Evolutionary conservation across 1,284 basidiomycete genomes (phyloP).

Genomic region (Rhizoctonia solani): DNA sequence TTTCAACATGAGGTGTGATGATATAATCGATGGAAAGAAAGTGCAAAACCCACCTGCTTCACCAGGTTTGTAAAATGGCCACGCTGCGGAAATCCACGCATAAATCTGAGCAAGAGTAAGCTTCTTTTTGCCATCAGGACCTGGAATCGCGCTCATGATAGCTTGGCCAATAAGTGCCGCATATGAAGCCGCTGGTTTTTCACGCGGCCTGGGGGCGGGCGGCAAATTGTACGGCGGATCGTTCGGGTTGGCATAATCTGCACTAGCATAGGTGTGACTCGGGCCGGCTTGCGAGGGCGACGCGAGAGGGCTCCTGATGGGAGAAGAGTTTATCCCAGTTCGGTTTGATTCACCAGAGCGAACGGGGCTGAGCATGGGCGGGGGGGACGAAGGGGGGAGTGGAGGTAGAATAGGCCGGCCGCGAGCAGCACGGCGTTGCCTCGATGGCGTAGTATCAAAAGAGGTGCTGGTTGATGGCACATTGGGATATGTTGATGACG

Average conservation of each 20-base stretch:
- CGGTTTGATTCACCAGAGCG: slow-evolving; percentile 15
- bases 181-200: slow-evolving; percentile 85
- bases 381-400: slow-evolving; percentile 25
- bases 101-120: slow-evolving; percentile 96
- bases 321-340: slow-evolving; percentile 18
- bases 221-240: slow-evolving; percentile 76
- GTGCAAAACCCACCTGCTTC: slow-evolving; percentile 52
- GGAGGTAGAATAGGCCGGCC: slow-evolving; percentile 8
- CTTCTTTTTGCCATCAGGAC: slow-evolving; percentile 56
- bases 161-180: slow-evolving; percentile 96
- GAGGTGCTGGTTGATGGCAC: slow-evolving; percentile 29
- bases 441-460: slow-evolving; percentile 4
- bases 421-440: slow-evolving; percentile 6
- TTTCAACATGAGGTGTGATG: not conserved
- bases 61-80: slow-evolving; percentile 89
- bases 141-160: slow-evolving; percentile 74
- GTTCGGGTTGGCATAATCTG: slow-evolving; percentile 45
- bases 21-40: not conserved
- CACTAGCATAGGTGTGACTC: not conserved
- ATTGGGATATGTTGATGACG: not conserved
- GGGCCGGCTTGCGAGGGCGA: slow-evolving; percentile 6
- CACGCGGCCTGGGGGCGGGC: slow-evolving; percentile 75
- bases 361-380: slow-evolving; percentile 20
- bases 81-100: slow-evolving; percentile 91
- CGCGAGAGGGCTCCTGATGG: slow-evolving; percentile 21